Percentiles rank a stretch among this genome's conserved stretches.
phyloP scores from a whole-genome alignment of 495 filamentous ascomycete genomes.

The Aspergillus asperescens region DNA sequence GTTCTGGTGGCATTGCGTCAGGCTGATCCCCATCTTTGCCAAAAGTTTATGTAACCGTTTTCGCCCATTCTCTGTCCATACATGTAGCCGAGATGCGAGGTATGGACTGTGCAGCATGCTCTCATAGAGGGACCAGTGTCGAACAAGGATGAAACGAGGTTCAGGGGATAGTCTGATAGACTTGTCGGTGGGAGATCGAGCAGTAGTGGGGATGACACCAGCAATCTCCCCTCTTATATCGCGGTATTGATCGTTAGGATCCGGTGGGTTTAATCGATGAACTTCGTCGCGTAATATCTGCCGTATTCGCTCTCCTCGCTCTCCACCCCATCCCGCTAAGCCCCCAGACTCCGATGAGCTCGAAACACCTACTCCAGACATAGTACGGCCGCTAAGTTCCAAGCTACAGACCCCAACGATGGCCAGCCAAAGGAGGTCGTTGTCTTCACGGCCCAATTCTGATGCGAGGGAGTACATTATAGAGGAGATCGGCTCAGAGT shows the following conservation, averaged over 20 bases:
- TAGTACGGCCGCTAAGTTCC: slow-evolving; percentile 83
- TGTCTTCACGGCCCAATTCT: slow-evolving; percentile 92
- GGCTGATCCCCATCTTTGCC: slow-evolving; percentile 95
- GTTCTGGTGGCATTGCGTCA: slow-evolving; percentile 87
- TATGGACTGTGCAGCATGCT: slow-evolving; percentile 98
- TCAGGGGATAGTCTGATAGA: slow-evolving; percentile 91
- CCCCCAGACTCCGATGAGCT: slow-evolving; percentile 51
- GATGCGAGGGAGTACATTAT: slow-evolving; percentile 92
- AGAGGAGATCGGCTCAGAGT: slow-evolving; percentile 90
- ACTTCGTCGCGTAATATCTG: slow-evolving; percentile 90
- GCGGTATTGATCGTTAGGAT: slow-evolving; percentile 52
- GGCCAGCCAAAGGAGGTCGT: slow-evolving; percentile 89
- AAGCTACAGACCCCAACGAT: slow-evolving; percentile 90
- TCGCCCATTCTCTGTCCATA: slow-evolving; percentile 85
- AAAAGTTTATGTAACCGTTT: slow-evolving; percentile 93
- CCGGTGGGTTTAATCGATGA: slow-evolving; percentile 82
- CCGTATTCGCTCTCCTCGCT: slow-evolving; percentile 77
- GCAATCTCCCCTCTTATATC: slow-evolving; percentile 54
- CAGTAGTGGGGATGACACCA: slow-evolving; percentile 82
- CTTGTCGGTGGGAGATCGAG: slow-evolving; percentile 81
- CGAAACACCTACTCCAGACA: slow-evolving; percentile 72
- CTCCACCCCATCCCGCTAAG: slow-evolving; percentile 72
- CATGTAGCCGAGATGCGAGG: slow-evolving; percentile 83
- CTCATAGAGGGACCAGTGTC: slow-evolving; percentile 96
- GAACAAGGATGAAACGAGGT: slow-evolving; percentile 85